Evolutionary conservation across 306 rosid genomes (phyloP).

Genomic region (Prunus davidiana): DNA sequence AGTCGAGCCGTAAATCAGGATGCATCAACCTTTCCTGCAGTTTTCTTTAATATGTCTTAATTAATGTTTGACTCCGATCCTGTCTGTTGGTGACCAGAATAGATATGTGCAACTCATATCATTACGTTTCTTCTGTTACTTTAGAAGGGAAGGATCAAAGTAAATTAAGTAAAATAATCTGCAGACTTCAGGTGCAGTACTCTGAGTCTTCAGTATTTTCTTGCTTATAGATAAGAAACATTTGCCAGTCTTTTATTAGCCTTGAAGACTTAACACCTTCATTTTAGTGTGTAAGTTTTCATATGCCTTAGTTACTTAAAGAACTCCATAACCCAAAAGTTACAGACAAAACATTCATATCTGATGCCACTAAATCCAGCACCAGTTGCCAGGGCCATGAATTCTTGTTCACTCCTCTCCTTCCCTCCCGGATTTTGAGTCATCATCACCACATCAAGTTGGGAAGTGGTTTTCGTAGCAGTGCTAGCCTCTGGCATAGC

Average conservation of each 20-base stretch:
- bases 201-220: neutral
- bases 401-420: constrained; percentile 43
- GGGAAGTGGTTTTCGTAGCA: constrained; percentile 3
- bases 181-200: neutral
- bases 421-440: constrained; percentile 49
- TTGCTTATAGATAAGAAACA: no score
- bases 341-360: constrained; percentile 30
- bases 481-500: constrained; percentile 20
- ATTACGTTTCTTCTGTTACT: no score
- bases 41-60: no score
- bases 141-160: no score
- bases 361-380: constrained; percentile 45
- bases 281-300: neutral
- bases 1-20: no score
- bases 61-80: no score
- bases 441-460: constrained; percentile 45
- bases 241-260: no score
- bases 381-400: constrained; percentile 33
- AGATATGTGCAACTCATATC: no score
- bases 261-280: neutral
- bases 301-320: constrained; percentile 24
- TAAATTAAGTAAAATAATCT: no score
- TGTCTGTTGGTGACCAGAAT: no score
- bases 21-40: no score
- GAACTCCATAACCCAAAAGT: constrained; percentile 53